Percentiles rank a stretch among this genome's conserved stretches.
These are phyloP conservation scores for Phaseolus lunatus DNA, from an alignment of 306 rosid genomes.

Conservation along the genomic window DNA sequence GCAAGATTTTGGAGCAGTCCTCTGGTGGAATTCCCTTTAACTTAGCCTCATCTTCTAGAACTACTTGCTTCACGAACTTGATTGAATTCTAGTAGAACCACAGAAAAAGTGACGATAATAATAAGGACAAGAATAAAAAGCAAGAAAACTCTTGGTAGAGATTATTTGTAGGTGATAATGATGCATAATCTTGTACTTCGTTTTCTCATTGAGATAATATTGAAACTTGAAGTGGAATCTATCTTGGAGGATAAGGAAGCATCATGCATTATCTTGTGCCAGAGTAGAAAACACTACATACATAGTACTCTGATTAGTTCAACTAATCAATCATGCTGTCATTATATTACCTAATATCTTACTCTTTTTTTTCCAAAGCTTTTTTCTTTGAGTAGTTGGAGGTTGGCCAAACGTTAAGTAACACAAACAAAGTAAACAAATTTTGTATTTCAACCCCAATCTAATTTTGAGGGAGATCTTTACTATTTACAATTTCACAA, in stretches of 20 bases:
- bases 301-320: slow-evolving; percentile 42
- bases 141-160: not conserved
- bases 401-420: slow-evolving; percentile 61
- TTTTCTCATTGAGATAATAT: slow-evolving; percentile 31
- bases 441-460: not conserved
- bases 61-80: slow-evolving; percentile 93
- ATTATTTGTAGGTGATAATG: not conserved
- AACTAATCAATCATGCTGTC: slow-evolving; percentile 47
- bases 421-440: slow-evolving; percentile 37
- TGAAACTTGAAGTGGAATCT: slow-evolving; percentile 25
- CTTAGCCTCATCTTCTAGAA: slow-evolving; percentile 88
- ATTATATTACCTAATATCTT: slow-evolving; percentile 50
- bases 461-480: no score
- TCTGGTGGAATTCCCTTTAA: slow-evolving; percentile 85
- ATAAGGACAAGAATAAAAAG: slow-evolving; percentile 4
- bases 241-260: slow-evolving; percentile 46
- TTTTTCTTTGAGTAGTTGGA: slow-evolving; percentile 48
- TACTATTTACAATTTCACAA: no score
- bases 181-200: slow-evolving; percentile 1
- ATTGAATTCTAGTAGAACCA: slow-evolving; percentile 68
- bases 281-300: slow-evolving; percentile 44
- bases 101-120: not conserved
- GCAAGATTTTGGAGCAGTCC: slow-evolving; percentile 83
- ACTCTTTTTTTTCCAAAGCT: not conserved
- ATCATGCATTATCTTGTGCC: slow-evolving; percentile 31